These are phyloP conservation scores for Diaporthe longicolla DNA, from an alignment of 2,329 filamentous ascomycete genomes.

Conservation along the genomic window DNA sequence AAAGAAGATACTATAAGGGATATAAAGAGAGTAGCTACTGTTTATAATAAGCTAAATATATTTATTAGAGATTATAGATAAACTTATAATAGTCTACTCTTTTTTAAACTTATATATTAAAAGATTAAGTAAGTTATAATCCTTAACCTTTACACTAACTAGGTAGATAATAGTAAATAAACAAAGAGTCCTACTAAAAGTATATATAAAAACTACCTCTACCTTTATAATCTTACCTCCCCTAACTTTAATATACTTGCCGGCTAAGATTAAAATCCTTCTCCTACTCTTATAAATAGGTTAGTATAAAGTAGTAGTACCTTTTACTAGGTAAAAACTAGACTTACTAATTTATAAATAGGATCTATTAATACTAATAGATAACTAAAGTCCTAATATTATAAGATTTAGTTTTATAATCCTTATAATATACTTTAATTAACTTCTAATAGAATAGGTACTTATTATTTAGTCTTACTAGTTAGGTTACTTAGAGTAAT, in stretches of 20 bases:
- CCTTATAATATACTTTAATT: neutral
- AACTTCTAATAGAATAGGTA: neutral
- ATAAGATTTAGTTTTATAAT: neutral
- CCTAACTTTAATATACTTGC: neutral
- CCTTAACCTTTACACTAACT: neutral
- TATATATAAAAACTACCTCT: neutral
- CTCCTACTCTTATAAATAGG: neutral
- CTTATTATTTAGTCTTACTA: neutral
- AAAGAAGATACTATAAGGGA: neutral
- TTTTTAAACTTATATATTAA: neutral
- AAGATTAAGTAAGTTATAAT: neutral
- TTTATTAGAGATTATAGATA: neutral
- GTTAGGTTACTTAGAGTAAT: neutral
- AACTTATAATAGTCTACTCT: neutral
- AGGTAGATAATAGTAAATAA: neutral
- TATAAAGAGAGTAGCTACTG: neutral
- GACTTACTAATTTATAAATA: neutral
- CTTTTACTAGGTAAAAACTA: neutral
- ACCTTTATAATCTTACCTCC: neutral
- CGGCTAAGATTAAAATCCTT: neutral
- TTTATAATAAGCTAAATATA: neutral
- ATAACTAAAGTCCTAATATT: neutral
- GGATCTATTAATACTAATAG: neutral
- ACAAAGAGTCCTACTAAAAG: neutral
- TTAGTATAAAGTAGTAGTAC: neutral